These are phyloP conservation scores for Hyphodiscus hymeniophilus DNA, from an alignment of 495 filamentous ascomycete species.

Conservation along the genomic window DNA sequence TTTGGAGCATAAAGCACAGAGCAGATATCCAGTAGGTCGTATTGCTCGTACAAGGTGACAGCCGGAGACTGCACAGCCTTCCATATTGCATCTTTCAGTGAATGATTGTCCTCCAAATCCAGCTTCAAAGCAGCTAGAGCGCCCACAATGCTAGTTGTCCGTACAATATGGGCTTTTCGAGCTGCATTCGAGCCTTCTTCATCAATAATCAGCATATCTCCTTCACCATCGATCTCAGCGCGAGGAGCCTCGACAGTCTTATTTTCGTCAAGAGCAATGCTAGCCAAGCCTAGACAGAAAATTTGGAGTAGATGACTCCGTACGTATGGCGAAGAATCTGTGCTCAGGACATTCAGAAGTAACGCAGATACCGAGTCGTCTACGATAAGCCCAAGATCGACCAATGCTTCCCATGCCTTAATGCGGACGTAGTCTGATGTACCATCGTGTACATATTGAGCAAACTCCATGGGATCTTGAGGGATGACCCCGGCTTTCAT, in stretches of 20 bases:
- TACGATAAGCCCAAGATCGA: constrained; percentile 66
- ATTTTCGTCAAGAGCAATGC: constrained; percentile 67
- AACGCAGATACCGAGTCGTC: constrained; percentile 55
- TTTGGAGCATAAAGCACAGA: constrained; percentile 60
- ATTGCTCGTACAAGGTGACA: constrained; percentile 61
- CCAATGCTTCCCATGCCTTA: constrained; percentile 72
- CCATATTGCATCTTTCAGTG: constrained; percentile 68
- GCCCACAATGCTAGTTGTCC: constrained; percentile 66
- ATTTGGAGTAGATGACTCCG: constrained; percentile 58
- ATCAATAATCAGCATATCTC: constrained; percentile 71
- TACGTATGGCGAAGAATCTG: constrained; percentile 74
- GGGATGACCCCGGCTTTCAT: constrained; percentile 64
- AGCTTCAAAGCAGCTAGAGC: constrained; percentile 67
- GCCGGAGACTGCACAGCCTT: constrained; percentile 60
- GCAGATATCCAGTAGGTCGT: constrained; percentile 72
- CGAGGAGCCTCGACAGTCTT: constrained; percentile 23
- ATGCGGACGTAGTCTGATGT: constrained; percentile 75
- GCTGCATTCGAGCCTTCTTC: constrained; percentile 46
- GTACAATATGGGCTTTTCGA: constrained; percentile 58
- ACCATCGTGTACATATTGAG: constrained; percentile 70
- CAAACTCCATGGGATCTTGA: constrained; percentile 54
- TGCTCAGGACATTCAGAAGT: constrained; percentile 61
- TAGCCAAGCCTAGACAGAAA: constrained; percentile 65
- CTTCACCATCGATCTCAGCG: constrained; percentile 22
- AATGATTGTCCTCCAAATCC: constrained; percentile 54